Evolutionary conservation across 768 basidiomycete species (phyloP).

Genomic region (Crucibulum laeve): DNA sequence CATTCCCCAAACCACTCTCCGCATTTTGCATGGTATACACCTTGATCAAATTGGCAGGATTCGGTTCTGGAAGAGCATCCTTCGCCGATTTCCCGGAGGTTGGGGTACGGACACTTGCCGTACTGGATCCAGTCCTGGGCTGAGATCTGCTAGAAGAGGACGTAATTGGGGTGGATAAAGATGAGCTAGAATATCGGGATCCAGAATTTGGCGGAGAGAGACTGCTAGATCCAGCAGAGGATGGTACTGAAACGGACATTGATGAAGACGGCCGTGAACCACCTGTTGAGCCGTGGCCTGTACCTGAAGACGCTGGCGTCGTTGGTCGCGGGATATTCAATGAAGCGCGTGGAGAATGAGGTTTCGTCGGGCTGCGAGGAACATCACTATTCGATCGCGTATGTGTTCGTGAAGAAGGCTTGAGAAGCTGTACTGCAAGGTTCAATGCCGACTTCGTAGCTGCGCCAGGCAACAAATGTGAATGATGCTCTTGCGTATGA

Average conservation of each 20-base stretch:
- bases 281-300: slow-evolving; percentile 7
- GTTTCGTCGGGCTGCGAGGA: slow-evolving; percentile 13
- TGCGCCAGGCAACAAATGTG: slow-evolving; percentile 7
- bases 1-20: slow-evolving; percentile 92
- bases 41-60: slow-evolving; percentile 51
- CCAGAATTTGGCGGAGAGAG: too few relatives aligned
- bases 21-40: slow-evolving; percentile 84
- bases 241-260: background rate
- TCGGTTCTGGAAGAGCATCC: slow-evolving; percentile 33
- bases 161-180: too few relatives aligned
- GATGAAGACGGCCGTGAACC: background rate
- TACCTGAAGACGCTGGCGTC: slow-evolving; percentile 12
- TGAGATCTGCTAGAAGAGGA: background rate
- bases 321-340: slow-evolving; percentile 25
- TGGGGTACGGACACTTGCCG: background rate
- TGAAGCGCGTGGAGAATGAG: slow-evolving; percentile 22
- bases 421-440: slow-evolving; percentile 39
- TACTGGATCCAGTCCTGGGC: background rate
- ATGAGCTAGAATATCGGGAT: too few relatives aligned
- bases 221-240: too few relatives aligned
- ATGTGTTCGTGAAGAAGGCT: slow-evolving; percentile 35
- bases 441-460: slow-evolving; percentile 36
- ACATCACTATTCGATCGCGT: slow-evolving; percentile 35
- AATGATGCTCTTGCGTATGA: slow-evolving; percentile 12
- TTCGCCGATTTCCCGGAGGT: background rate